phyloP scores from a whole-genome alignment of 345 rosid species.

The Populus euphratica region DNA sequence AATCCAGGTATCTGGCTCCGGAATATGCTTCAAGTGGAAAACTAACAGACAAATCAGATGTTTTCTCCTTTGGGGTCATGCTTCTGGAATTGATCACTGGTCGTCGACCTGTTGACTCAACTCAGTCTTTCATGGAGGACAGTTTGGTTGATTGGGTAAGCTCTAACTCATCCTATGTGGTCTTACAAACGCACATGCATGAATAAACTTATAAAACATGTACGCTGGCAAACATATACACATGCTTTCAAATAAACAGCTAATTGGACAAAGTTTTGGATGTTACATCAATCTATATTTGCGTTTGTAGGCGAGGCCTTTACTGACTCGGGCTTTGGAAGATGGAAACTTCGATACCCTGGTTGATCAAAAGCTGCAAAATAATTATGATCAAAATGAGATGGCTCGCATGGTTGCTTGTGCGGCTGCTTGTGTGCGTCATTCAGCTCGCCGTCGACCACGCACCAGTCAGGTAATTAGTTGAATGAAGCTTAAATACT shows the following conservation, averaged over 20 bases:
- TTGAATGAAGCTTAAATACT: background rate
- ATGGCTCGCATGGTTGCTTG: conserved; percentile 80
- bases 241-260: background rate
- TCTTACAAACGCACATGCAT: background rate
- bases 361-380: conserved; percentile 58
- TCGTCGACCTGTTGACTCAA: conserved; percentile 68
- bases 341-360: conserved; percentile 58
- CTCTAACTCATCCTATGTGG: background rate
- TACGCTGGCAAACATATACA: background rate
- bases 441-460: conserved; percentile 85
- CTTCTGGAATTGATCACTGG: conserved; percentile 88
- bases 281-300: background rate
- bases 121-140: conserved; percentile 62
- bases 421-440: conserved; percentile 84
- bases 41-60: conserved; percentile 79
- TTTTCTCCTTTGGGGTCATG: conserved; percentile 88
- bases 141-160: conserved; percentile 96
- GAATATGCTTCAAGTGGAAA: conserved; percentile 96
- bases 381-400: conserved; percentile 56
- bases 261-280: background rate
- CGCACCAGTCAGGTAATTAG: conserved; percentile 76
- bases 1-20: conserved; percentile 80
- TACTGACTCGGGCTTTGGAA: conserved; percentile 56
- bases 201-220: background rate
- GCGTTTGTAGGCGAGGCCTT: conserved; percentile 67